A percentile compares a stretch with the other conserved stretches of the same genome.
Evolutionary conservation across 2,329 filamentous ascomycete species (phyloP).

Genomic region (Ophiostoma pallidulum): DNA sequence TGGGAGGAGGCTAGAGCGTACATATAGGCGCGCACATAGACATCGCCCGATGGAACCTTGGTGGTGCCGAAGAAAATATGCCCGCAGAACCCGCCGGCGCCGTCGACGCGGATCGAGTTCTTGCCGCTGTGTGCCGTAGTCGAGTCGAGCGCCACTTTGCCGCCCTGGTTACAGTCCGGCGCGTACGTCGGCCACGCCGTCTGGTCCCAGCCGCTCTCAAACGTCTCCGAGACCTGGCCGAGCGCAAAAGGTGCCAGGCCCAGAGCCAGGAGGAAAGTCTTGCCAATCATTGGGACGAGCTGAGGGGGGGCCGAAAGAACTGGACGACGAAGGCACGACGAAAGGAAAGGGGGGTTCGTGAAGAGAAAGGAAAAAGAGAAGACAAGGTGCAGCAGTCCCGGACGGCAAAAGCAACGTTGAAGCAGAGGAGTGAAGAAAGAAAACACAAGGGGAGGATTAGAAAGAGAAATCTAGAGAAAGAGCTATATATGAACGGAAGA

Average conservation of each 20-base stretch:
- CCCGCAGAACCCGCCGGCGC: slow-evolving; percentile 45
- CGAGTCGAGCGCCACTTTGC: slow-evolving; percentile 46
- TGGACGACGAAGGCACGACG: too few relatives aligned
- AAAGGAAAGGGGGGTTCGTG: too few relatives aligned
- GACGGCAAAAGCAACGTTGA: too few relatives aligned
- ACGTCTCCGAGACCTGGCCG: slow-evolving; percentile 45
- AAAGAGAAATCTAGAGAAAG: too few relatives aligned
- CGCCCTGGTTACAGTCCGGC: slow-evolving; percentile 50
- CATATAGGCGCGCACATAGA: slow-evolving; percentile 29
- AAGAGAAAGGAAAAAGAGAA: too few relatives aligned
- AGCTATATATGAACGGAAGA: too few relatives aligned
- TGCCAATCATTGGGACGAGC: not conserved
- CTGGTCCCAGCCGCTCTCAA: slow-evolving; percentile 49
- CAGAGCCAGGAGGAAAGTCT: slow-evolving; percentile 19
- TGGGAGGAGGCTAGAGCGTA: too few relatives aligned
- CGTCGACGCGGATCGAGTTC: slow-evolving; percentile 44
- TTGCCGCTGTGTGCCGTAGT: slow-evolving; percentile 46
- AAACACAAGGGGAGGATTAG: too few relatives aligned
- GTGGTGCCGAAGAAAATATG: slow-evolving; percentile 54
- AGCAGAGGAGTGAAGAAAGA: too few relatives aligned
- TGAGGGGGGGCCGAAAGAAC: not conserved
- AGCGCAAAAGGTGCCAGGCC: slow-evolving; percentile 37
- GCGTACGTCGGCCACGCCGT: slow-evolving; percentile 50
- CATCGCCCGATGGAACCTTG: slow-evolving; percentile 44
- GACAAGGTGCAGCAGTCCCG: too few relatives aligned